Evolutionary conservation across 176 grass and related monocot genomes (phyloP).

Genomic region (Zizania latifolia): DNA sequence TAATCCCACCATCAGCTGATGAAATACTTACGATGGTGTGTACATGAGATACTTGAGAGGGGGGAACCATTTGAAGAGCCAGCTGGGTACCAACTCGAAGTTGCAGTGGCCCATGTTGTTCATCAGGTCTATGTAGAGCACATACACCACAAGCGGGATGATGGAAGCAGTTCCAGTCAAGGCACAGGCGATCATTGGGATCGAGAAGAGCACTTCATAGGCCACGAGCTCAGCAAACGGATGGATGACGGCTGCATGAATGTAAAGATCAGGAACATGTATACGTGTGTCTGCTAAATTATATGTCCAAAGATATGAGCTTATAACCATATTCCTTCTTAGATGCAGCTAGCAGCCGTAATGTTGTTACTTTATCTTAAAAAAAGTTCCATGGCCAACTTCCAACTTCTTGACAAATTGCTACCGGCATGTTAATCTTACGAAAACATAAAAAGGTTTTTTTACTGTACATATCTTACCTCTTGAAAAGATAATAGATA

Average conservation of each 20-base stretch:
- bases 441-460: too few relatives aligned
- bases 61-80: constrained; percentile 48
- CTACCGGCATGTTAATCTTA: too few relatives aligned
- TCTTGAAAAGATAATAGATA: too few relatives aligned
- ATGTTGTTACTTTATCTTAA: too few relatives aligned
- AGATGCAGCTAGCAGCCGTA: neutral
- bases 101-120: constrained; percentile 81
- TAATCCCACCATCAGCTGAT: too few relatives aligned
- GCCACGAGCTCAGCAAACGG: constrained; percentile 57
- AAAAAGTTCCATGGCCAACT: too few relatives aligned
- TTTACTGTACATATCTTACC: too few relatives aligned
- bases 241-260: constrained; percentile 54
- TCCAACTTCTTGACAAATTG: too few relatives aligned
- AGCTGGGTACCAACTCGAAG: constrained; percentile 59
- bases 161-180: constrained; percentile 35
- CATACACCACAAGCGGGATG: neutral
- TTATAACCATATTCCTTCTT: too few relatives aligned
- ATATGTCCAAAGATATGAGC: too few relatives aligned
- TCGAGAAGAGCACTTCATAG: constrained; percentile 46
- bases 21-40: constrained; percentile 61
- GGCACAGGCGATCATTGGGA: constrained; percentile 30
- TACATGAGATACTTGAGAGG: constrained; percentile 80
- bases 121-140: constrained; percentile 61
- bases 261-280: neutral
- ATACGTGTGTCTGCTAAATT: neutral